A percentile compares a stretch with the other conserved stretches of the same genome.
These are phyloP conservation scores for Mucor ambiguus DNA, from an alignment of 371 early-diverging fungal species.

Conservation along the genomic window DNA sequence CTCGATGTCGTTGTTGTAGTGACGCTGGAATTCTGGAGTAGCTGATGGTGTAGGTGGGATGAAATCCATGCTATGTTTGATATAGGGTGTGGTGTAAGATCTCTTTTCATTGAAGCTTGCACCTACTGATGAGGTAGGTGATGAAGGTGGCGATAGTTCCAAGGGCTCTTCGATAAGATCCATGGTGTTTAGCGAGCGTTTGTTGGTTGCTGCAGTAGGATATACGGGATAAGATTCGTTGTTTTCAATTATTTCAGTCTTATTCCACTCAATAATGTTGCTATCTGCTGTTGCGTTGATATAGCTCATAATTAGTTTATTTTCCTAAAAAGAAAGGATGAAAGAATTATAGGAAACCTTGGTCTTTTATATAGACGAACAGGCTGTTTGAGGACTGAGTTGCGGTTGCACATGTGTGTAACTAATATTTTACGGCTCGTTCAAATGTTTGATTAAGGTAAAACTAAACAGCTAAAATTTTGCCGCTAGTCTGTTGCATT, in stretches of 20 bases:
- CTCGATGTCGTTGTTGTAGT: neutral
- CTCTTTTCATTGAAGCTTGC: constrained; percentile 7
- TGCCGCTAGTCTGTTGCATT: neutral
- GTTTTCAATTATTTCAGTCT: neutral
- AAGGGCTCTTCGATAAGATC: constrained; percentile 5
- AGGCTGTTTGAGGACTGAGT: neutral
- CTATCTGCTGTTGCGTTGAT: neutral
- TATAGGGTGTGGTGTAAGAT: constrained; percentile 19
- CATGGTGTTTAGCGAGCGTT: neutral
- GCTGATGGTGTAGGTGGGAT: constrained; percentile 4
- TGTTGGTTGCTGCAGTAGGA: constrained; percentile 12
- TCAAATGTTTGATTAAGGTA: neutral
- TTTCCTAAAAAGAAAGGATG: neutral
- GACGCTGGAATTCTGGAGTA: constrained; percentile 5
- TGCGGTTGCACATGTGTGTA: neutral
- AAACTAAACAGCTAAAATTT: neutral
- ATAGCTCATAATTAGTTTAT: neutral
- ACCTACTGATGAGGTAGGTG: constrained; percentile 1
- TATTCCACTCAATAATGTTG: constrained; percentile 2
- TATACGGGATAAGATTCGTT: constrained; percentile 15
- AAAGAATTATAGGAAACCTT: neutral
- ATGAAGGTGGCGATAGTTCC: constrained; percentile 18
- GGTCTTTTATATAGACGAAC: neutral
- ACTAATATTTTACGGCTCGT: neutral
- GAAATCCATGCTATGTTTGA: neutral